Evolutionary conservation across 2,329 filamentous ascomycete species (phyloP).

Genomic region (Nannizziopsis arthrosporioides): DNA sequence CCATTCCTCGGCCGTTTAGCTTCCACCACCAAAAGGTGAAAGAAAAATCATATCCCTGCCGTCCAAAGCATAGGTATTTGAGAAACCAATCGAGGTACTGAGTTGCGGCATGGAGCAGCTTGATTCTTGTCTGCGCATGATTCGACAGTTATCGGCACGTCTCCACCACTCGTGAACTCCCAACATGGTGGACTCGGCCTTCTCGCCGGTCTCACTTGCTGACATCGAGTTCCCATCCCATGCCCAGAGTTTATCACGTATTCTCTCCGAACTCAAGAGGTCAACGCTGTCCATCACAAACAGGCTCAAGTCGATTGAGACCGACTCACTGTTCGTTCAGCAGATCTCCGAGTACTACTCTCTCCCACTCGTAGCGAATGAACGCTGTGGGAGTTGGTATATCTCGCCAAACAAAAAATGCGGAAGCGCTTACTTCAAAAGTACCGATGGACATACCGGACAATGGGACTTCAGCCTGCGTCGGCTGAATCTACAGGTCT

Average conservation of each 20-base stretch:
- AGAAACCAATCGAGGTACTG: no score
- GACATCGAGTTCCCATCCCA: conserved; percentile 43
- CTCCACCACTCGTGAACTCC: background rate
- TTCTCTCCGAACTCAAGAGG: conserved; percentile 60
- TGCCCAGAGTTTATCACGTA: conserved; percentile 53
- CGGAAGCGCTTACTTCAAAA: conserved; percentile 89
- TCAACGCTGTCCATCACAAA: conserved; percentile 69
- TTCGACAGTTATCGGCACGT: no score
- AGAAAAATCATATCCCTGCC: no score
- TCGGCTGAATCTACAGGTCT: conserved; percentile 70
- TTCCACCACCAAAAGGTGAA: no score
- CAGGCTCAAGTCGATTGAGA: conserved; percentile 64
- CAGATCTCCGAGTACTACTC: conserved; percentile 39
- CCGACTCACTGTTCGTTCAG: conserved; percentile 64
- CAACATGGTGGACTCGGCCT: conserved; percentile 21
- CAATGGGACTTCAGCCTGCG: conserved; percentile 84
- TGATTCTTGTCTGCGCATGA: no score
- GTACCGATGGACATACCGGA: conserved; percentile 83
- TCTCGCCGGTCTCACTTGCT: conserved; percentile 28
- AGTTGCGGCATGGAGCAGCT: no score
- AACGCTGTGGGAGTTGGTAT: conserved; percentile 95
- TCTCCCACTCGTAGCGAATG: conserved; percentile 76
- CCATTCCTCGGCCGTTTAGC: no score
- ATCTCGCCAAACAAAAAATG: conserved; percentile 53
- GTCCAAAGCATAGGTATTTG: no score